phyloP scores from a whole-genome alignment of 257 asterid species.

The Solanum medicagineum region DNA sequence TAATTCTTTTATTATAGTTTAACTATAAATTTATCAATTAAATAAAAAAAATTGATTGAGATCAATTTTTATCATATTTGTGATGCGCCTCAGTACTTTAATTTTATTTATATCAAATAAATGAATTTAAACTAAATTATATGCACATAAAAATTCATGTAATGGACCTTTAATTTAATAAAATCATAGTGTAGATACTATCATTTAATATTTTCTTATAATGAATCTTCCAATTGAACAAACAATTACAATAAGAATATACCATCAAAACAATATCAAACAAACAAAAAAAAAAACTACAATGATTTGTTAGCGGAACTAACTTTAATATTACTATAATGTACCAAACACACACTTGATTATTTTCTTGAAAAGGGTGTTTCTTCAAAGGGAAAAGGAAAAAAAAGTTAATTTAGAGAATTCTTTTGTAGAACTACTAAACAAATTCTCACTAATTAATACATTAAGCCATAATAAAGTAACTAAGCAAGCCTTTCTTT shows the following conservation, averaged over 20 bases:
- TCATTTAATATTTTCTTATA: neutral
- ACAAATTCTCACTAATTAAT: neutral
- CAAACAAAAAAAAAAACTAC: neutral
- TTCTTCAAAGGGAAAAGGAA: neutral
- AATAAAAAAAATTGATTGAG: neutral
- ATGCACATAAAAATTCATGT: neutral
- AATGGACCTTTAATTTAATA: fast-evolving
- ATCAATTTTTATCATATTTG: neutral
- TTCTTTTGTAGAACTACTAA: neutral
- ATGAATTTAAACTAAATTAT: neutral
- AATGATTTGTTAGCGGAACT: constrained; percentile 7
- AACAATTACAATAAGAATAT: neutral
- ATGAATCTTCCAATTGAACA: neutral
- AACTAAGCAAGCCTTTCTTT: neutral
- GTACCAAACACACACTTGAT: constrained; percentile 27
- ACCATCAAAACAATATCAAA: constrained; percentile 7
- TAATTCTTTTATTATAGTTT: neutral
- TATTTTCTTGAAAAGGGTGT: neutral
- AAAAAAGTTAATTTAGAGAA: neutral
- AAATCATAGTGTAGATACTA: neutral
- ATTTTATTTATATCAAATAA: neutral
- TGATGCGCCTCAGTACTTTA: neutral
- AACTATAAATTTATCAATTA: neutral
- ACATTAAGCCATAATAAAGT: neutral
- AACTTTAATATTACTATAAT: constrained; percentile 8